phyloP scores from a whole-genome alignment of 352 stramenopile genomes.

The Lagenidium giganteum region DNA sequence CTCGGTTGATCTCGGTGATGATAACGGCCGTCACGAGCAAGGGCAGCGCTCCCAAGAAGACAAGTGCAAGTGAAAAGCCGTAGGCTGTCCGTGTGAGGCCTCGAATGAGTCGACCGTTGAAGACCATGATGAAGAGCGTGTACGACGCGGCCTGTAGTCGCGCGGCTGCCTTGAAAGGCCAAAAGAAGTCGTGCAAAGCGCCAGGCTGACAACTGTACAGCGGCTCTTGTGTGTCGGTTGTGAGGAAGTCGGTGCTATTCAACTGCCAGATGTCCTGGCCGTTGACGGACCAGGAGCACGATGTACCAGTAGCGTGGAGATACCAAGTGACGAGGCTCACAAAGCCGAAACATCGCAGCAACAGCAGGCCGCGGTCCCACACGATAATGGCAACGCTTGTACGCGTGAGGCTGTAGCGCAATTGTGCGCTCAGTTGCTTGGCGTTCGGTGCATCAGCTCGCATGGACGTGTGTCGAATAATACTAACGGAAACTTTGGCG shows the following conservation, averaged over 20 bases:
- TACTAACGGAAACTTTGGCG: too few species aligned
- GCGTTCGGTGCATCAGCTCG: not conserved
- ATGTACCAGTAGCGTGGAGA: not conserved
- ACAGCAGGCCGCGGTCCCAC: not conserved
- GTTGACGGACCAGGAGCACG: constrained; percentile 2
- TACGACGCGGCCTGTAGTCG: not conserved
- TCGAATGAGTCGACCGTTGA: not conserved
- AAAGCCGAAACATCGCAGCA: too few species aligned
- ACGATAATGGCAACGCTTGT: not conserved
- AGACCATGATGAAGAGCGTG: constrained; percentile 1
- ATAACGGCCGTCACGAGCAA: not conserved
- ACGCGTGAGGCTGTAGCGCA: not conserved
- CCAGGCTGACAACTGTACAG: constrained; percentile 1
- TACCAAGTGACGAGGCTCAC: constrained; percentile 3
- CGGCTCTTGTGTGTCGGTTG: too few species aligned
- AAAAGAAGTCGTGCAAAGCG: not conserved
- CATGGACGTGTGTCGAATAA: not conserved
- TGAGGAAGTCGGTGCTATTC: not conserved
- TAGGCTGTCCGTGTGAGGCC: not conserved
- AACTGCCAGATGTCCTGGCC: not conserved
- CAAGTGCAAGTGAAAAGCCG: not conserved
- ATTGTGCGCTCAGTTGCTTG: not conserved
- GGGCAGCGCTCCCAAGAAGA: not conserved
- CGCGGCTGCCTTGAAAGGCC: not conserved
- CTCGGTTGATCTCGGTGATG: not conserved